These are phyloP conservation scores for Ogataea allantospora DNA, from an alignment of 805 yeast species.

Conservation along the genomic window DNA sequence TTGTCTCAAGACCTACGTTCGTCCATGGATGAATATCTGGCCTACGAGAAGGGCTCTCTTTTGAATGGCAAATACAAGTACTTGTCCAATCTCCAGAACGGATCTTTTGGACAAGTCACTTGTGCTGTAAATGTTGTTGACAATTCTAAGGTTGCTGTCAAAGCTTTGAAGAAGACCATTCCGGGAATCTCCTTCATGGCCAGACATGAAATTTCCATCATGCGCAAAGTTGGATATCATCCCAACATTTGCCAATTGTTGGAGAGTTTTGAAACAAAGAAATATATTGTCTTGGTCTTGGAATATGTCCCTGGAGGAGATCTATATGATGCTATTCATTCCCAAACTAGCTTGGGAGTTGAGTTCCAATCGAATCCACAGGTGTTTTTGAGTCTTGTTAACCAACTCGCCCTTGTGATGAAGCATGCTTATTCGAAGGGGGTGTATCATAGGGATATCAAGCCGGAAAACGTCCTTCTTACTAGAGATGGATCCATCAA, in stretches of 20 bases:
- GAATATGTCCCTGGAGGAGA: constrained; percentile 71
- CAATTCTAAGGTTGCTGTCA: constrained; percentile 47
- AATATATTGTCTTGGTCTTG: constrained; percentile 54
- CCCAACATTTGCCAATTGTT: constrained; percentile 57
- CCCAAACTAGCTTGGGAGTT: constrained; percentile 28
- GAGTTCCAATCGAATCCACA: constrained; percentile 27
- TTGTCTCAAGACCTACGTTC: constrained; percentile 26
- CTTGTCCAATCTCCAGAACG: constrained; percentile 48
- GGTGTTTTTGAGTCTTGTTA: constrained; percentile 33
- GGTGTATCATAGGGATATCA: constrained; percentile 67
- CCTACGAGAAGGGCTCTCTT: constrained; percentile 39
- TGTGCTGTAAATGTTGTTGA: constrained; percentile 43
- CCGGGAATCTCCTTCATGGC: constrained; percentile 47
- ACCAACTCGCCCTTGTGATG: constrained; percentile 53
- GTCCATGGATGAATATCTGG: constrained; percentile 38
- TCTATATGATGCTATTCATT: constrained; percentile 54
- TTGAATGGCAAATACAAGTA: constrained; percentile 43
- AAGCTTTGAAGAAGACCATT: constrained; percentile 47
- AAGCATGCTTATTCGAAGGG: constrained; percentile 54
- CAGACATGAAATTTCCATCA: constrained; percentile 50
- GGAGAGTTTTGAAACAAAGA: constrained; percentile 54
- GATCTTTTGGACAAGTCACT: constrained; percentile 62
- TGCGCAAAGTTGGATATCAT: constrained; percentile 44
- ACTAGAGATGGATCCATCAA: constrained; percentile 52
- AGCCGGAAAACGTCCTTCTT: constrained; percentile 68